A percentile compares a stretch with the other conserved stretches of the same genome.
phyloP scores from a whole-genome alignment of 805 yeast genomes.

The Wickerhamiella kurtzmanii region DNA sequence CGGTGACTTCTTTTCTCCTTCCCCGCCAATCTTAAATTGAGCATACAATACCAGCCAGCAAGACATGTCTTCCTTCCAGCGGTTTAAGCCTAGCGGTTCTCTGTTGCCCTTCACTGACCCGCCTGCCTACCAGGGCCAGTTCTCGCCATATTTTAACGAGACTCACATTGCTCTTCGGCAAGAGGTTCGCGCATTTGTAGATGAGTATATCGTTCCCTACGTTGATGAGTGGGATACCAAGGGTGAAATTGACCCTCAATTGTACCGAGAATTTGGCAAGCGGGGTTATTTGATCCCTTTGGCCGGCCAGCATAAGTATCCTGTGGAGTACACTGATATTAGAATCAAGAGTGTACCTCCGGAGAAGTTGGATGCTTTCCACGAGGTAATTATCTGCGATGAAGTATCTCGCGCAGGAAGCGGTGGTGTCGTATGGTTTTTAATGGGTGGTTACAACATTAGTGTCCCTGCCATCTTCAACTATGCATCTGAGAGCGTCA shows the following conservation, averaged over 20 bases:
- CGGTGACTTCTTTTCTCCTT: background rate
- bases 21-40: background rate
- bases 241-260: conserved; percentile 25
- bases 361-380: conserved; percentile 29
- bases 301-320: conserved; percentile 26
- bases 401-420: conserved; percentile 30
- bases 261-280: conserved; percentile 26
- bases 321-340: conserved; percentile 26
- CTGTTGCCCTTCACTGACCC: conserved; percentile 29
- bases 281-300: conserved; percentile 31
- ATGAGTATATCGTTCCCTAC: conserved; percentile 27
- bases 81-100: conserved; percentile 1
- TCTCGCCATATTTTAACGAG: conserved; percentile 28
- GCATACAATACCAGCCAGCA: too few relatives aligned
- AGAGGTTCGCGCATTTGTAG: conserved; percentile 30
- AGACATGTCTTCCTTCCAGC: background rate
- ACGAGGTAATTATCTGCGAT: conserved; percentile 28
- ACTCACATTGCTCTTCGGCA: conserved; percentile 29
- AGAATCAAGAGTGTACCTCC: conserved; percentile 27
- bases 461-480: conserved; percentile 30
- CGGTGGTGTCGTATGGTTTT: conserved; percentile 31
- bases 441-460: conserved; percentile 31
- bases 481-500: conserved; percentile 24
- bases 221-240: conserved; percentile 33
- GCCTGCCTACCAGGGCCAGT: conserved; percentile 31